Percentiles rank a stretch among this genome's conserved stretches.
Conservation (phyloP, 148 eudicot genomes). For the Dysphania ambrosioides region DNA sequence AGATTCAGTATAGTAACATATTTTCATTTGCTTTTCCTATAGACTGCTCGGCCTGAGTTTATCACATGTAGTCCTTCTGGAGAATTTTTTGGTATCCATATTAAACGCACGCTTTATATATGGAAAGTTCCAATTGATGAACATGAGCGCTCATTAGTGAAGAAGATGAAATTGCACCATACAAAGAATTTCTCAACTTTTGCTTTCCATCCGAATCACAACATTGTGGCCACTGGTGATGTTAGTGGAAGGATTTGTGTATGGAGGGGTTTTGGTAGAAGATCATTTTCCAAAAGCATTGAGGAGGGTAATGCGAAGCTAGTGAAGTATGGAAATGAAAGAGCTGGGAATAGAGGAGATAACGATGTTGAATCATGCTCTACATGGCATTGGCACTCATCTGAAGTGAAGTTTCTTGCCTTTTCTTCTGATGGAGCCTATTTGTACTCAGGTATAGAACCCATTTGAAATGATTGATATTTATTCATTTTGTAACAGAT, state of each 20-base stretch:
- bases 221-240: slow-evolving; percentile 88
- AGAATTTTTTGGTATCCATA: slow-evolving; percentile 55
- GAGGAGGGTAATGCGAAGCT: slow-evolving; percentile 30
- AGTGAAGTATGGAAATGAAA: slow-evolving; percentile 45
- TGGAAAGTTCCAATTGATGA: slow-evolving; percentile 82
- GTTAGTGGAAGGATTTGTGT: slow-evolving; percentile 80
- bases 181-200: slow-evolving; percentile 56
- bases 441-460: slow-evolving; percentile 71
- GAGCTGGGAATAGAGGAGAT: slow-evolving; percentile 72
- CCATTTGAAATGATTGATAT: background rate
- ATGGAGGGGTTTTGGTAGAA: slow-evolving; percentile 79
- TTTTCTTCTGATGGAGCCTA: slow-evolving; percentile 95
- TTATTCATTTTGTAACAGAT: background rate
- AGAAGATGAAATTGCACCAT: slow-evolving; percentile 70
- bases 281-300: slow-evolving; percentile 32
- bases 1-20: background rate
- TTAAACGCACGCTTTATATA: slow-evolving; percentile 54
- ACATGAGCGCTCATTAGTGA: slow-evolving; percentile 34
- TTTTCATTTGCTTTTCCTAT: slow-evolving; percentile 24
- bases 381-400: slow-evolving; percentile 97
- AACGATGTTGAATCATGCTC: slow-evolving; percentile 91
- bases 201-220: slow-evolving; percentile 86
- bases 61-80: slow-evolving; percentile 60
- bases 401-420: slow-evolving; percentile 72
- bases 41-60: slow-evolving; percentile 57